Conservation (phyloP, 2,329 filamentous ascomycete species). For the Fonsecaea erecta region DNA sequence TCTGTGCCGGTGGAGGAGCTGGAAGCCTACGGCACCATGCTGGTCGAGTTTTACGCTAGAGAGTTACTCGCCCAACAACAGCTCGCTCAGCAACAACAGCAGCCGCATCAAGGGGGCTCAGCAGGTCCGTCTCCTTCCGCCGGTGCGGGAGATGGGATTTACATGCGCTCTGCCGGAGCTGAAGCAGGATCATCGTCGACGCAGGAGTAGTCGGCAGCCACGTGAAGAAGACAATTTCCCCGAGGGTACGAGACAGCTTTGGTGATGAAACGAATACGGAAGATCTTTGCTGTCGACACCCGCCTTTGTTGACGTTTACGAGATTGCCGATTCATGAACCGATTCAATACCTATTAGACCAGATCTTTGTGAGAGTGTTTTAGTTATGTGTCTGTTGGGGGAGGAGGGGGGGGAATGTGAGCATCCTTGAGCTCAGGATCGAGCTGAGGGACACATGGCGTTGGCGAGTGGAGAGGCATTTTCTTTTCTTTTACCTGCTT, state of each 20-base stretch:
- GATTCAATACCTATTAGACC: constrained; percentile 21
- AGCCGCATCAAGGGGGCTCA: constrained; percentile 6
- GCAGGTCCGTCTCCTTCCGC: constrained; percentile 21
- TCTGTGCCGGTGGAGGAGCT: constrained; percentile 93
- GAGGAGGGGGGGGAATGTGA: background rate
- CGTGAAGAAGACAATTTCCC: constrained; percentile 6
- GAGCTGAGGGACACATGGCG: background rate
- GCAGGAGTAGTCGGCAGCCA: constrained; percentile 4
- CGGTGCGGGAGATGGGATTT: constrained; percentile 30
- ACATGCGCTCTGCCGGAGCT: constrained; percentile 29
- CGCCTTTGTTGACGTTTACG: constrained; percentile 7
- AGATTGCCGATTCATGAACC: constrained; percentile 9
- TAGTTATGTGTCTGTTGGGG: background rate
- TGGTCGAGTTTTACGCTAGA: constrained; percentile 95
- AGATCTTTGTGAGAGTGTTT: constrained; percentile 11
- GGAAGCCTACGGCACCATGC: constrained; percentile 96
- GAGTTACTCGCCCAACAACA: constrained; percentile 76
- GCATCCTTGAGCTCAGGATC: background rate
- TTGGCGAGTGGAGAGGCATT: background rate
- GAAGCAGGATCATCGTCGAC: constrained; percentile 12
- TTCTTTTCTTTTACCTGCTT: background rate
- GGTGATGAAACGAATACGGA: background rate
- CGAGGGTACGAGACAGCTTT: background rate
- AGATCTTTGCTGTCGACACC: background rate
- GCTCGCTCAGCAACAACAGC: constrained; percentile 27